These are phyloP conservation scores for Coix lacrymajobi DNA, from an alignment of 176 grass and related monocot species.

Conservation along the genomic window DNA sequence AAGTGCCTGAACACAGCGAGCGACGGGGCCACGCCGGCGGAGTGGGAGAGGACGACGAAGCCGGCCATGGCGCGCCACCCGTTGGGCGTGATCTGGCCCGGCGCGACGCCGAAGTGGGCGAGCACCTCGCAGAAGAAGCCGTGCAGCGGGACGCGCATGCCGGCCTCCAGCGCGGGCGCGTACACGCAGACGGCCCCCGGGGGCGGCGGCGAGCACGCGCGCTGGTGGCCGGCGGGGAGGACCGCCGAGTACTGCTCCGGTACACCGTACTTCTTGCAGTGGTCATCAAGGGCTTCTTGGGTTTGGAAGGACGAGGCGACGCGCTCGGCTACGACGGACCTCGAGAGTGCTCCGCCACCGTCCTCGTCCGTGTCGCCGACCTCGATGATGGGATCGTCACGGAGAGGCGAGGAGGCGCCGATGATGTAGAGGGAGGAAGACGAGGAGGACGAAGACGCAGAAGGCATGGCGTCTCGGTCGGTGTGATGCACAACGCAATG, in stretches of 20 bases:
- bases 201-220: conserved; percentile 6
- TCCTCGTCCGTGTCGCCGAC: background rate
- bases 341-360: background rate
- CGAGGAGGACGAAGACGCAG: background rate
- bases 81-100: conserved; percentile 23
- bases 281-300: background rate
- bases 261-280: background rate
- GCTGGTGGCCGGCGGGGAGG: background rate
- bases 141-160: conserved; percentile 29
- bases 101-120: conserved; percentile 18
- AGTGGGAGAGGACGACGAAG: conserved; percentile 10
- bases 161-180: conserved; percentile 9
- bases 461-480: background rate
- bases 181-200: background rate
- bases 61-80: conserved; percentile 14
- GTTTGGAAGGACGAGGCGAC: background rate
- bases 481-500: too few species aligned
- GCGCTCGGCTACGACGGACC: background rate
- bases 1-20: conserved; percentile 10
- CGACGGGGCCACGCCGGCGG: background rate
- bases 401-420: background rate
- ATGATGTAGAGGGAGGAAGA: conserved; percentile 7
- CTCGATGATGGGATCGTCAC: background rate
- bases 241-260: background rate
- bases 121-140: background rate